Evolutionary conservation across 2,329 filamentous ascomycete genomes (phyloP), one percentile per base, ranked within the genome.

Genomic region (Emmonsia crescens): DNA sequence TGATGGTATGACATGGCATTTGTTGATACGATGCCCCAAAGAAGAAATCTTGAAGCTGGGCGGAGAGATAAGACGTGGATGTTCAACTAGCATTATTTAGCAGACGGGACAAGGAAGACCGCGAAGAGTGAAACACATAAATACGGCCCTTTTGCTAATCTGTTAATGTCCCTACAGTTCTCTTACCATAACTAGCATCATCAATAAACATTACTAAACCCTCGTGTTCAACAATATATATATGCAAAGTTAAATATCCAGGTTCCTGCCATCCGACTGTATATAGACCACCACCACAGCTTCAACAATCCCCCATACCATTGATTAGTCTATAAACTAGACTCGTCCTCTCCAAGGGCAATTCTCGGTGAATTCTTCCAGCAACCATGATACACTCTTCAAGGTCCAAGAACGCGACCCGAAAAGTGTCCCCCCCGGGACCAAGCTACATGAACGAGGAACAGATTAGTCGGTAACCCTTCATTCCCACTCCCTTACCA

Each of bases 381-480:
- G 40, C 29, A 63, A 19, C 52, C 57, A 77, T 76, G 70, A 74
- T 78, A 68, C 75, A 77, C 66, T 72, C 70, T 64, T 70, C 71
- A 63, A 75, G 71, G 64, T 63, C 71, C 57, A 72, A 70, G 64
- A 68, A 72, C 49, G 67, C 69, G 60, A 71, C 74, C 59, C 73
- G 77, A 66, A 79, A 78, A 71, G 74, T 77, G 62, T 77, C 77
- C 62, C 77, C 77, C 61, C 76, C 77, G 21, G 74, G 76, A 29
- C 77, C 77, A 56, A 75, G 74, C 57, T 77, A 74, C 67, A 79
- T 79, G 77, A 75, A 73, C 58, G 72, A 74, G 63, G 72, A 78
- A 63, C 77, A 79, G 68, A 72, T 79, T 65, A 76, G 77, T 79
- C 69, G 72, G 76, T 70, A 64, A 60, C 21, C 31, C 49, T 40